Conservation (phyloP, 2,329 filamentous ascomycete genomes). For the Arthrobotrys iridis region DNA sequence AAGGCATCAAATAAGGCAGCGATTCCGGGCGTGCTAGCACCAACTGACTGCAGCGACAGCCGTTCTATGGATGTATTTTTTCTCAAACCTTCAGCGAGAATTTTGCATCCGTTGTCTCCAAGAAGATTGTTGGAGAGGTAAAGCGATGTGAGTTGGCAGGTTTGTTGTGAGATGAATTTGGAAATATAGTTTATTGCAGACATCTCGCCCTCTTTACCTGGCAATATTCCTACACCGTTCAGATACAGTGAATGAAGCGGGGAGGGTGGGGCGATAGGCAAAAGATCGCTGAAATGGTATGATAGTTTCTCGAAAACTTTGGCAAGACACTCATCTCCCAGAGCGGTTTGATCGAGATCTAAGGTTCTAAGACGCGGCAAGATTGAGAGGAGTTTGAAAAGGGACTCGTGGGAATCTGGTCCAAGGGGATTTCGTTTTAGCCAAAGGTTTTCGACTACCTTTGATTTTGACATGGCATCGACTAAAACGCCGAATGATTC, state of each 20-base stretch:
- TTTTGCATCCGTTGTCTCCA: conserved; percentile 36
- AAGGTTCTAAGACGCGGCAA: conserved; percentile 64
- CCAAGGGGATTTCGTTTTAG: conserved; percentile 68
- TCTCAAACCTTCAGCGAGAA: conserved; percentile 31
- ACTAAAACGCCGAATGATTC: conserved; percentile 63
- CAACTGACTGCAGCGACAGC: conserved; percentile 61
- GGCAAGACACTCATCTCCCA: conserved; percentile 65
- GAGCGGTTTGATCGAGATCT: conserved; percentile 68
- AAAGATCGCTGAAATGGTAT: conserved; percentile 60
- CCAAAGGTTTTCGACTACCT: conserved; percentile 66
- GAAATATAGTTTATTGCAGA: conserved; percentile 45
- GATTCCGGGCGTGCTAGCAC: conserved; percentile 62
- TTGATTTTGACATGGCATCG: conserved; percentile 63
- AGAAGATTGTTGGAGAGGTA: conserved; percentile 50
- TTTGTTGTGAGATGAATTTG: conserved; percentile 49
- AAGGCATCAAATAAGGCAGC: conserved; percentile 58
- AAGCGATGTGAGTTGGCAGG: conserved; percentile 47
- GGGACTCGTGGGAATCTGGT: conserved; percentile 61
- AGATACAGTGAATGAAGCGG: conserved; percentile 45
- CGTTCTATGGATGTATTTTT: conserved; percentile 62
- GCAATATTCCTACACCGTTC: conserved; percentile 48
- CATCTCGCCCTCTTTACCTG: conserved; percentile 37
- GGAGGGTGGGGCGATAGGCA: conserved; percentile 47
- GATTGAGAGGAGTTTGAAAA: conserved; percentile 64
- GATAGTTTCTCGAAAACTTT: conserved; percentile 63